Evolutionary conservation across 805 yeast genomes (phyloP).

Genomic region (Teunomyces pallodes): DNA sequence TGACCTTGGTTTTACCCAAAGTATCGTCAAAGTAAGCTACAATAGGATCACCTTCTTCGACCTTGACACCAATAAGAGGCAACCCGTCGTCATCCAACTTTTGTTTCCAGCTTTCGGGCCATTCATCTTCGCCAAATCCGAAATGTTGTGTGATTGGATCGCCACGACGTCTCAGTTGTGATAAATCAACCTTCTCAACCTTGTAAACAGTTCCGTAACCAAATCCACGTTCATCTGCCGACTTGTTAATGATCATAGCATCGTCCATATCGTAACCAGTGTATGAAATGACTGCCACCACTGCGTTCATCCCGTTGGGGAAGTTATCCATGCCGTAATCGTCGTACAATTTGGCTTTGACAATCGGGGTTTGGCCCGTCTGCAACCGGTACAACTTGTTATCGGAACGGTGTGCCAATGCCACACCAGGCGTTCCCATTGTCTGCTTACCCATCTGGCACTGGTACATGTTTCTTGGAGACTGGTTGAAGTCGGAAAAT

Average conservation of each 20-base stretch:
- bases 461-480: conserved; percentile 99
- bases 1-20: conserved; percentile 83
- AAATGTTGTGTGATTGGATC: conserved; percentile 93
- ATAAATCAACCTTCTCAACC: conserved; percentile 85
- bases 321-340: conserved; percentile 97
- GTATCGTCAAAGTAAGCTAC: conserved; percentile 91
- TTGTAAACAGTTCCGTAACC: conserved; percentile 97
- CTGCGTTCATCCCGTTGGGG: conserved; percentile 98
- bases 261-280: conserved; percentile 99
- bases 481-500: conserved; percentile 96
- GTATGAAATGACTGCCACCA: conserved; percentile 97
- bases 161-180: conserved; percentile 76
- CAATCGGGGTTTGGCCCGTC: conserved; percentile 96
- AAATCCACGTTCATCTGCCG: conserved; percentile 97
- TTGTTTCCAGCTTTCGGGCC: conserved; percentile 90
- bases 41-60: conserved; percentile 95
- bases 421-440: conserved; percentile 99
- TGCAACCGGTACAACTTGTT: conserved; percentile 91
- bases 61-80: conserved; percentile 82
- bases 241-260: conserved; percentile 96
- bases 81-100: conserved; percentile 90
- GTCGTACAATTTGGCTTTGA: conserved; percentile 88
- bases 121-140: conserved; percentile 89
- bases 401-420: conserved; percentile 86
- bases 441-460: conserved; percentile 99